These are phyloP conservation scores for Amaranthus tricolor DNA, from an alignment of 179 eudicot genomes.

Conservation along the genomic window DNA sequence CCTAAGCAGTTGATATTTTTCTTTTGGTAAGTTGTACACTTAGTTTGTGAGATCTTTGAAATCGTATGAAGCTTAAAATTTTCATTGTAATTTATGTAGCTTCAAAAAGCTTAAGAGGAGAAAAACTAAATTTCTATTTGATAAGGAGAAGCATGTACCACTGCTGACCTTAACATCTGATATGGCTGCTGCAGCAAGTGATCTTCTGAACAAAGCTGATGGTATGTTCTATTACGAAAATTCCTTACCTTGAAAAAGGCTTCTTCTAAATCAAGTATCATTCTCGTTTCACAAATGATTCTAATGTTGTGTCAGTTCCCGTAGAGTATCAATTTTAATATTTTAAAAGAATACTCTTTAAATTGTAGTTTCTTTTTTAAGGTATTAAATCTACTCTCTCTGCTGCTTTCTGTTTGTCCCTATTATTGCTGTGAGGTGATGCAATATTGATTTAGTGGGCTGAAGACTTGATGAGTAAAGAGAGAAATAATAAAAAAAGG, in stretches of 20 bases:
- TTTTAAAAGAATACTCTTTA: background rate
- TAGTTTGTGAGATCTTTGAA: background rate
- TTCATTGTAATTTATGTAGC: conserved; percentile 32
- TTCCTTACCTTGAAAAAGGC: background rate
- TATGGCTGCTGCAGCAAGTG: conserved; percentile 44
- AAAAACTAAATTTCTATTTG: conserved; percentile 36
- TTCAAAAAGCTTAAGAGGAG: conserved; percentile 59
- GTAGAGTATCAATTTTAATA: background rate
- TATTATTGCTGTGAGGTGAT: no score
- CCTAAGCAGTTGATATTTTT: conserved; percentile 69
- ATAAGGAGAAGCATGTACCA: conserved; percentile 48
- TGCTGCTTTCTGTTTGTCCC: no score
- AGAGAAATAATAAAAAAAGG: no score
- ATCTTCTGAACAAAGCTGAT: conserved; percentile 56
- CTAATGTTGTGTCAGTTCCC: background rate
- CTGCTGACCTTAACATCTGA: conserved; percentile 62
- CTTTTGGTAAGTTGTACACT: conserved; percentile 49
- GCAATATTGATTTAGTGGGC: no score
- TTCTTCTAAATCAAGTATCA: background rate
- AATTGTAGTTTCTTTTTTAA: background rate
- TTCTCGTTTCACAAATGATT: background rate
- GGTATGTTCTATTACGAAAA: conserved; percentile 37
- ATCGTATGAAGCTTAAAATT: background rate
- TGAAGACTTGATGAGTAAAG: no score
- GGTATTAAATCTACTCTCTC: no score